Evolutionary conservation across 1,284 basidiomycete genomes (phyloP).

Genomic region (Ceratobasidium sp.): DNA sequence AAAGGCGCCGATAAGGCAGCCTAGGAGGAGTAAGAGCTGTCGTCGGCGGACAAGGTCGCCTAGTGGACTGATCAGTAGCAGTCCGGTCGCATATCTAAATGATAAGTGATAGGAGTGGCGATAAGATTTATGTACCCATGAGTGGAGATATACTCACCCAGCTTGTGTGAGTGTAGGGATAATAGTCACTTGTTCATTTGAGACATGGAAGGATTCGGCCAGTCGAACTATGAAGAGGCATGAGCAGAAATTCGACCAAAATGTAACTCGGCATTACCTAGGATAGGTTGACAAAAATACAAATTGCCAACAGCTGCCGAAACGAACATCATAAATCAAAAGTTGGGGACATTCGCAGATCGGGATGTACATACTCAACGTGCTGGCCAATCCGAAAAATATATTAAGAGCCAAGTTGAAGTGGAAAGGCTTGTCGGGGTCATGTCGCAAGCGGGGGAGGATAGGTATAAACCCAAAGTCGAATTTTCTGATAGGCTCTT

Average conservation of each 20-base stretch:
- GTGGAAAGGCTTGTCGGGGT: constrained; percentile 69
- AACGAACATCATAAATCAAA: constrained; percentile 47
- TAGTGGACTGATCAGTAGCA: constrained; percentile 74
- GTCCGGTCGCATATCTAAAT: constrained; percentile 68
- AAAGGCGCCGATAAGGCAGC: constrained; percentile 64
- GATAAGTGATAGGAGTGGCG: neutral
- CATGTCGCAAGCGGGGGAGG: constrained; percentile 70
- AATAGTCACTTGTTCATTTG: constrained; percentile 26
- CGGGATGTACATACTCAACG: constrained; percentile 58
- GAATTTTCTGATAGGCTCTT: constrained; percentile 9
- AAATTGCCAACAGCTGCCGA: constrained; percentile 48
- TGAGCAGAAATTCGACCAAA: neutral
- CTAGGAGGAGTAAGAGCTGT: constrained; percentile 66
- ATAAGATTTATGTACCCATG: neutral
- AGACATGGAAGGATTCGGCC: constrained; percentile 22
- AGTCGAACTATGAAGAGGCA: constrained; percentile 10
- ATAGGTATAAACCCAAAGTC: constrained; percentile 77
- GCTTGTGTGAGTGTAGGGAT: constrained; percentile 43
- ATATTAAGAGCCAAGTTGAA: constrained; percentile 73
- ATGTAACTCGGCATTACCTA: neutral
- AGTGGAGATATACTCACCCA: neutral
- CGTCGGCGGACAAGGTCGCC: constrained; percentile 74
- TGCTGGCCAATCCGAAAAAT: constrained; percentile 77
- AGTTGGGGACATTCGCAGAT: neutral
- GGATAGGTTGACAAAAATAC: constrained; percentile 39